Evolutionary conservation across 352 stramenopile genomes (phyloP).

Genomic region (Globisporangium recalcitrans): DNA sequence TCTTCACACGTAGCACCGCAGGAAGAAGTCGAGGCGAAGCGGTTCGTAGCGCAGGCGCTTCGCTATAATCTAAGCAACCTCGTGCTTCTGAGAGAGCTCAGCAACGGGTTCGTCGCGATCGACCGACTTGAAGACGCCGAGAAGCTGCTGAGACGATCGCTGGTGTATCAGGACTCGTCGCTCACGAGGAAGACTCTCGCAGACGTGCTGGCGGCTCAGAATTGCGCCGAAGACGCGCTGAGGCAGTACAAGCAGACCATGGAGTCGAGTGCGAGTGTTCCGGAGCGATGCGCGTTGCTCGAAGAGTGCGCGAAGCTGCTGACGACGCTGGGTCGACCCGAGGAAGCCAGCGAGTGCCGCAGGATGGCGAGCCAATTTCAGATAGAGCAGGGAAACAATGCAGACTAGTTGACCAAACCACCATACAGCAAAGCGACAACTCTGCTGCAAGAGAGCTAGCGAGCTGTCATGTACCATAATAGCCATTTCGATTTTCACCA

Average conservation of each 20-base stretch:
- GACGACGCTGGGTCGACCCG: conserved; percentile 55
- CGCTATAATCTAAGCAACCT: conserved; percentile 57
- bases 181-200: conserved; percentile 72
- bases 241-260: conserved; percentile 64
- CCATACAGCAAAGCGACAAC: not conserved
- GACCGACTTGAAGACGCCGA: conserved; percentile 75
- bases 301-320: conserved; percentile 60
- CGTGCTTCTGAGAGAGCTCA: conserved; percentile 68
- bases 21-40: conserved; percentile 39
- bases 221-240: conserved; percentile 71
- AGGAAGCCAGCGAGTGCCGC: conserved; percentile 65
- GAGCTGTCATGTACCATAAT: conserved; percentile 15
- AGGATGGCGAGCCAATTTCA: conserved; percentile 51
- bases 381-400: conserved; percentile 9
- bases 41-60: conserved; percentile 56
- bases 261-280: conserved; percentile 27
- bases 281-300: conserved; percentile 44
- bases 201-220: conserved; percentile 73
- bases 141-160: conserved; percentile 51
- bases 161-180: conserved; percentile 66
- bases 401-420: not conserved
- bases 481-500: conserved; percentile 7
- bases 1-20: conserved; percentile 20
- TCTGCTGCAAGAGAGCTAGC: not conserved
- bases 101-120: conserved; percentile 71